Conservation (phyloP, 306 rosid species). For the Trichosanthes cucumerina region DNA sequence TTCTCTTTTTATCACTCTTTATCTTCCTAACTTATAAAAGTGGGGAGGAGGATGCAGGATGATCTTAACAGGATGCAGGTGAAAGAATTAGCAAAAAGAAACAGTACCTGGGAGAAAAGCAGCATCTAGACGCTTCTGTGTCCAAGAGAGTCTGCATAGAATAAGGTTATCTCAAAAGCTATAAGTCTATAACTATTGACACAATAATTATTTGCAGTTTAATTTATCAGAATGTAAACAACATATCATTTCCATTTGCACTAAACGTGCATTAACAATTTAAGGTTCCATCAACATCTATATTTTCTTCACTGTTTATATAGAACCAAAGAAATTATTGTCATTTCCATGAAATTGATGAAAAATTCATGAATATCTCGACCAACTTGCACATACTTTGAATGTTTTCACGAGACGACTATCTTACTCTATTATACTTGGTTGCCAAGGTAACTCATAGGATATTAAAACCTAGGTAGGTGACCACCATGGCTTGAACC, state of each 20-base stretch:
- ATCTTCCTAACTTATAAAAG: background rate
- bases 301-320: background rate
- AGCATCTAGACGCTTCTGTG: slow-evolving; percentile 42
- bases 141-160: slow-evolving; percentile 42
- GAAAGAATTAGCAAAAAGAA: background rate
- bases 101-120: slow-evolving; percentile 38
- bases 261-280: background rate
- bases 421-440: no score
- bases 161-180: slow-evolving; percentile 5
- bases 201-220: background rate
- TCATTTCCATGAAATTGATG: background rate
- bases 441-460: background rate
- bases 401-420: no score
- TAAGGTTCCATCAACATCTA: background rate
- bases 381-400: no score
- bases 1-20: background rate
- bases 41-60: background rate
- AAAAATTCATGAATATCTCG: no score
- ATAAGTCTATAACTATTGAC: background rate
- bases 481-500: background rate
- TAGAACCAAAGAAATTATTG: background rate
- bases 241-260: background rate
- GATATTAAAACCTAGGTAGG: background rate
- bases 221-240: background rate
- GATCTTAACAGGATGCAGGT: background rate